Evolutionary conservation across 768 basidiomycete species (phyloP).

Genomic region (Pholiota conissans): DNA sequence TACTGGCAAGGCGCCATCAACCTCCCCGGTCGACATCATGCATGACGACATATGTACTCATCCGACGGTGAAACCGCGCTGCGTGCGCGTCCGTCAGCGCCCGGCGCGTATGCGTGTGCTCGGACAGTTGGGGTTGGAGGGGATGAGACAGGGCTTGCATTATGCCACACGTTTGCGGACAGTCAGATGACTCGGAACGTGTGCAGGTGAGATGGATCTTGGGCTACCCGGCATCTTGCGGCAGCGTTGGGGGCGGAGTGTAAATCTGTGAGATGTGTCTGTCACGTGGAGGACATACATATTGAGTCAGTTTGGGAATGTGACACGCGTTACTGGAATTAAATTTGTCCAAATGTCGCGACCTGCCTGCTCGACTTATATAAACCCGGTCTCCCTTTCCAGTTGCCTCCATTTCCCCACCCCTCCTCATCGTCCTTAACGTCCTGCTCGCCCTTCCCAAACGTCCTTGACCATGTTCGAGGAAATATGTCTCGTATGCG

Average conservation of each 20-base stretch:
- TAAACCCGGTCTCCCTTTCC: conserved; percentile 21
- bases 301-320: conserved; percentile 24
- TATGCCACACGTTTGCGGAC: conserved; percentile 13
- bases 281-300: conserved; percentile 15
- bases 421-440: conserved; percentile 6
- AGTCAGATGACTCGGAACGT: conserved; percentile 25
- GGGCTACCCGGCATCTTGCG: not conserved
- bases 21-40: conserved; percentile 7
- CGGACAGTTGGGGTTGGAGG: not conserved
- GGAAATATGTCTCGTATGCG: conserved; percentile 76
- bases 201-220: conserved; percentile 17
- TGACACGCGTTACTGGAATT: conserved; percentile 33
- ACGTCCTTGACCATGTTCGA: conserved; percentile 57
- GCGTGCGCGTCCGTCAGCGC: not conserved
- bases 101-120: not conserved
- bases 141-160: not conserved
- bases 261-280: conserved; percentile 1
- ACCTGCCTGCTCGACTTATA: conserved; percentile 35
- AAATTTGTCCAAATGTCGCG: conserved; percentile 41
- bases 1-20: not conserved
- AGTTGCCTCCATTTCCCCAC: conserved; percentile 16
- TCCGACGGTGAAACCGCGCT: not conserved
- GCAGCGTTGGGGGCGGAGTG: not conserved
- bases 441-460: conserved; percentile 2
- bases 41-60: conserved; percentile 17